A percentile compares a stretch with the other conserved stretches of the same genome.
phyloP scores from a whole-genome alignment of 805 yeast species.

The Suhomyces tanzawaensis region DNA sequence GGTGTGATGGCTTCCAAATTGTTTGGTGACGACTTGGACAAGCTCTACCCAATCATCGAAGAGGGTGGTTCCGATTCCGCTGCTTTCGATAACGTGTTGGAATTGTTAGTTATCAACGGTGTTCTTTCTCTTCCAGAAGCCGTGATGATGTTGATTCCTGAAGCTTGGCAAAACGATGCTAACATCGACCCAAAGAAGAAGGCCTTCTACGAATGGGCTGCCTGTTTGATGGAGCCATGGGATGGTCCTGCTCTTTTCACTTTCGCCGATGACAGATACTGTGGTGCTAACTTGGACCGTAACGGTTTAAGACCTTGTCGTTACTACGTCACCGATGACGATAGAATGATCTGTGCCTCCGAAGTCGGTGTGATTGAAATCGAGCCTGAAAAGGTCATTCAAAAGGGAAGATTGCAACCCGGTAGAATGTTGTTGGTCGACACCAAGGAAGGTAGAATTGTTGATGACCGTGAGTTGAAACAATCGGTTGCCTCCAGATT shows the following conservation, averaged over 20 bases:
- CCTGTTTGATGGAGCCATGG: constrained; percentile 99
- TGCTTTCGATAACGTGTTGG: constrained; percentile 93
- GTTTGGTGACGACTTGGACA: constrained; percentile 89
- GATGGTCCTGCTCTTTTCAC: constrained; percentile 98
- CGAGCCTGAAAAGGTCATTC: constrained; percentile 74
- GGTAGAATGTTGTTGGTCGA: constrained; percentile 96
- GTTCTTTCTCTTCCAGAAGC: constrained; percentile 93
- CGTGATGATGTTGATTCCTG: constrained; percentile 94
- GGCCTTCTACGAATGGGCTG: constrained; percentile 99
- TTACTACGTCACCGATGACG: constrained; percentile 91
- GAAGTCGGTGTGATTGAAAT: constrained; percentile 97
- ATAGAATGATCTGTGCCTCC: constrained; percentile 94
- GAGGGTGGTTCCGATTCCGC: constrained; percentile 99
- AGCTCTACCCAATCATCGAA: constrained; percentile 90
- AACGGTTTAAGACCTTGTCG: constrained; percentile 98
- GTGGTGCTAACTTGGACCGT: constrained; percentile 97
- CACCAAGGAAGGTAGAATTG: constrained; percentile 87
- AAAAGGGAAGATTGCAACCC: constrained; percentile 93
- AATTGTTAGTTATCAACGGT: constrained; percentile 87
- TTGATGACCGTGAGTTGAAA: constrained; percentile 89
- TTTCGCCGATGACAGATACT: constrained; percentile 94
- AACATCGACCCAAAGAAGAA: constrained; percentile 86
- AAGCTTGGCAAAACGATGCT: constrained; percentile 92
- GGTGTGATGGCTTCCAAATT: constrained; percentile 88
- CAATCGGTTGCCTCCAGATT: constrained; percentile 71